Evolutionary conservation across 116 monocot species (phyloP).

Genomic region (Posidonia oceanica): DNA sequence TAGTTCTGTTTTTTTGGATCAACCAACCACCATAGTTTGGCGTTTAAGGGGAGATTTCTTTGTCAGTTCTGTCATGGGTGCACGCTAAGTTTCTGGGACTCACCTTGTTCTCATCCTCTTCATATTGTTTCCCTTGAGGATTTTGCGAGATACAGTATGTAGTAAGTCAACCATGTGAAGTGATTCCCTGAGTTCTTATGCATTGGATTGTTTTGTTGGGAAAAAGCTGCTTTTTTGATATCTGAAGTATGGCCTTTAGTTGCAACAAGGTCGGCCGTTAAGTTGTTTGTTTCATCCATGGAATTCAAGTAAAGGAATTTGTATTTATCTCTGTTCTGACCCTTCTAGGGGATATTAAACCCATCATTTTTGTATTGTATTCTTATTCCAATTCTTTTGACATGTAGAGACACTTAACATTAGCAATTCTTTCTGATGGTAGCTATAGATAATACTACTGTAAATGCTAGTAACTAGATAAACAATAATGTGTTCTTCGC

Average conservation of each 20-base stretch:
- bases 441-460: background rate
- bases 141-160: background rate
- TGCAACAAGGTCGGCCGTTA: background rate
- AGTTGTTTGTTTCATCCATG: slow-evolving; percentile 3
- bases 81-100: slow-evolving; percentile 6
- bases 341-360: background rate
- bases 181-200: background rate
- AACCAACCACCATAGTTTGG: background rate
- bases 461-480: background rate
- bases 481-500: background rate
- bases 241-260: background rate
- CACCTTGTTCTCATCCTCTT: background rate
- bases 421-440: background rate
- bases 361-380: slow-evolving; percentile 1
- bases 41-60: background rate
- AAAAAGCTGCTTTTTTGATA: background rate
- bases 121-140: background rate
- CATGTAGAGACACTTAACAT: background rate
- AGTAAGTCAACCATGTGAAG: background rate
- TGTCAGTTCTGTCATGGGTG: slow-evolving; percentile 5
- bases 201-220: background rate
- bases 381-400: background rate
- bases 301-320: slow-evolving; percentile 6
- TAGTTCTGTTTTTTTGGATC: background rate
- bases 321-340: background rate